A percentile compares a stretch with the other conserved stretches of the same genome.
phyloP scores from a whole-genome alignment of 1,139 yeast genomes.

The Yamadazyma kanchanaburiensis region DNA sequence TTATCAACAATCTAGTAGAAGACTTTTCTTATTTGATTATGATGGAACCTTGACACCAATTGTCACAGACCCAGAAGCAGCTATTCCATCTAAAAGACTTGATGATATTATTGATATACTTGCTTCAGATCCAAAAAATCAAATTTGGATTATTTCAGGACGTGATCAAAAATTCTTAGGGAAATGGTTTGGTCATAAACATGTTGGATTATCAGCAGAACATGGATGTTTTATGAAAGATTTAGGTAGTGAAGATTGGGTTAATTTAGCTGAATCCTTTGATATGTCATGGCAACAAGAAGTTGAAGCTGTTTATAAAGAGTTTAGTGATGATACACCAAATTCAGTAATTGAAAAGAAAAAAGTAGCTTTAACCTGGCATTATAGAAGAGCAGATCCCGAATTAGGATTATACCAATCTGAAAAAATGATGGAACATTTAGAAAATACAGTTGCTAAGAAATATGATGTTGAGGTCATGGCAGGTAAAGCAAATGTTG shows the following conservation, averaged over 20 bases:
- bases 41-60: constrained; percentile 97
- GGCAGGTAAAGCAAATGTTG: constrained; percentile 90
- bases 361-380: constrained; percentile 97
- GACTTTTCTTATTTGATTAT: constrained; percentile 88
- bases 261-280: constrained; percentile 72
- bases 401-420: constrained; percentile 89
- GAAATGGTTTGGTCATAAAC: constrained; percentile 76
- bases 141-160: constrained; percentile 94
- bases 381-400: constrained; percentile 91
- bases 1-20: constrained; percentile 58
- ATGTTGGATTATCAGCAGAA: constrained; percentile 87
- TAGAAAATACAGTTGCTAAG: constrained; percentile 56
- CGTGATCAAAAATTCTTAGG: constrained; percentile 90
- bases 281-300: constrained; percentile 94
- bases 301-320: constrained; percentile 69
- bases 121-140: constrained; percentile 74
- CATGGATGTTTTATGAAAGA: constrained; percentile 94
- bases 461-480: constrained; percentile 91
- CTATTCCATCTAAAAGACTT: constrained; percentile 82
- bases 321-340: constrained; percentile 84
- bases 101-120: constrained; percentile 57
- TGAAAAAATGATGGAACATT: constrained; percentile 60
- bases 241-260: constrained; percentile 65
- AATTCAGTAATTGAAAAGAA: constrained; percentile 86
- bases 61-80: constrained; percentile 96